These are phyloP conservation scores for Xylariaceae sp. DNA, from an alignment of 2,329 filamentous ascomycete genomes.

Conservation along the genomic window DNA sequence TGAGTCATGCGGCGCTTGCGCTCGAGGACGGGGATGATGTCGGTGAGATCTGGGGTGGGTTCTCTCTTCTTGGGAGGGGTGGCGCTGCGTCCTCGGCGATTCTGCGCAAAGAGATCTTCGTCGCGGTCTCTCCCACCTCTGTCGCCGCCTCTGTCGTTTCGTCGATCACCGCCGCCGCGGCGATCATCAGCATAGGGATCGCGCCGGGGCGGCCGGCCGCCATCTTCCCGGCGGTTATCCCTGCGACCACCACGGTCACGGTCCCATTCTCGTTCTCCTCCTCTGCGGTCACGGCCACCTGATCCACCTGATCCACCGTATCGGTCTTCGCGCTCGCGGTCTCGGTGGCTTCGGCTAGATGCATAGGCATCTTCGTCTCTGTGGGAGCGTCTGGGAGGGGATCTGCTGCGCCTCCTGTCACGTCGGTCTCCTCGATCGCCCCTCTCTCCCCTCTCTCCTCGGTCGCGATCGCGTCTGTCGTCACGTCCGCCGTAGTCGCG, in stretches of 20 bases:
- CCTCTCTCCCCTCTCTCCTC: slow-evolving; percentile 41
- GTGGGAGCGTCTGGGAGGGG: slow-evolving; percentile 63
- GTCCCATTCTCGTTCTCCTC: slow-evolving; percentile 56
- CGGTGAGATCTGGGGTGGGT: slow-evolving; percentile 90
- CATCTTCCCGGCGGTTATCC: slow-evolving; percentile 48
- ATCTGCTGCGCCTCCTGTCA: slow-evolving; percentile 73
- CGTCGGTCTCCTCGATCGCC: slow-evolving; percentile 30
- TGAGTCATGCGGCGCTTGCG: slow-evolving; percentile 92
- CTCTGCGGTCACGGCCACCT: slow-evolving; percentile 40
- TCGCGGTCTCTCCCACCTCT: slow-evolving; percentile 42
- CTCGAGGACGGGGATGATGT: slow-evolving; percentile 76
- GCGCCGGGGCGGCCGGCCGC: slow-evolving; percentile 57
- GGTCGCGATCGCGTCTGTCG: slow-evolving; percentile 39
- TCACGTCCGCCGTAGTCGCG: slow-evolving; percentile 54
- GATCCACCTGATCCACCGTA: slow-evolving; percentile 59
- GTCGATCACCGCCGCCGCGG: slow-evolving; percentile 48
- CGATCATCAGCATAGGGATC: slow-evolving; percentile 62
- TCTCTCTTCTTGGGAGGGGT: slow-evolving; percentile 87
- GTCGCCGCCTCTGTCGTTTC: slow-evolving; percentile 32
- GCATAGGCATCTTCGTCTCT: slow-evolving; percentile 73
- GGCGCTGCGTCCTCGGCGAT: slow-evolving; percentile 68
- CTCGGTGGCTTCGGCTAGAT: slow-evolving; percentile 86
- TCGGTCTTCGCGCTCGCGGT: slow-evolving; percentile 89
- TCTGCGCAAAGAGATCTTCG: slow-evolving; percentile 47
- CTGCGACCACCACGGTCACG: slow-evolving; percentile 53